Percentiles rank a stretch among this genome's conserved stretches.
phyloP scores from a whole-genome alignment of 805 yeast species.

The Lachancea kluyveri region DNA sequence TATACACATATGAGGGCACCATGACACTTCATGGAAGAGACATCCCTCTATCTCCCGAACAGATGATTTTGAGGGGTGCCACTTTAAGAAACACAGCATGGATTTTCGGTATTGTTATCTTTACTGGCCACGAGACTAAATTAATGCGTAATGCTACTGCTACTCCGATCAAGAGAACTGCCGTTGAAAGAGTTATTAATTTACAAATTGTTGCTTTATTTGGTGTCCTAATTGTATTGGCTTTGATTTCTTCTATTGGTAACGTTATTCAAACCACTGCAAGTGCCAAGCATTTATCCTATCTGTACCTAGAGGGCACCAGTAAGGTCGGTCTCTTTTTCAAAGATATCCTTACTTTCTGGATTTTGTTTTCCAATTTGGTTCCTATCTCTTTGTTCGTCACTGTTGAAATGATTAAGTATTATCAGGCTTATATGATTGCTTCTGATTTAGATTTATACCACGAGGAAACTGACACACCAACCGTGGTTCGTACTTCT shows the following conservation, averaged over 20 bases:
- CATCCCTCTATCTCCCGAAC: conserved; percentile 83
- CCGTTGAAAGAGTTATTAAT: conserved; percentile 92
- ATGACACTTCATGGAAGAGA: conserved; percentile 46
- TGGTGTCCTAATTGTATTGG: conserved; percentile 64
- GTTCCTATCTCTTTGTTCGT: conserved; percentile 98
- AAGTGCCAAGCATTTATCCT: conserved; percentile 47
- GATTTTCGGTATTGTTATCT: conserved; percentile 89
- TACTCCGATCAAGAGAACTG: conserved; percentile 94
- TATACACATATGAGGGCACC: conserved; percentile 94
- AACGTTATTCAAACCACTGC: conserved; percentile 68
- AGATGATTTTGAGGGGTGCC: conserved; percentile 89
- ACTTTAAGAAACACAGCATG: conserved; percentile 90
- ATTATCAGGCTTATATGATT: conserved; percentile 90
- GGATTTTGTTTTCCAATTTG: conserved; percentile 93
- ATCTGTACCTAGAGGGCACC: conserved; percentile 62
- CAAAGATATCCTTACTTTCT: conserved; percentile 81
- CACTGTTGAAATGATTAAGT: conserved; percentile 92
- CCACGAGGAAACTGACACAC: conserved; percentile 80
- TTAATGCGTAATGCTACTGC: conserved; percentile 98
- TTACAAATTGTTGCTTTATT: conserved; percentile 86
- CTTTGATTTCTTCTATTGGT: conserved; percentile 82
- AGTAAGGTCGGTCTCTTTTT: conserved; percentile 70
- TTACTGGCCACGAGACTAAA: conserved; percentile 98
- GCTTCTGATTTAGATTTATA: conserved; percentile 94
- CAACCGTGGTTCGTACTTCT: conserved; percentile 92